Conservation (phyloP, 2,329 filamentous ascomycete species). For the Aureobasidium sp. region DNA sequence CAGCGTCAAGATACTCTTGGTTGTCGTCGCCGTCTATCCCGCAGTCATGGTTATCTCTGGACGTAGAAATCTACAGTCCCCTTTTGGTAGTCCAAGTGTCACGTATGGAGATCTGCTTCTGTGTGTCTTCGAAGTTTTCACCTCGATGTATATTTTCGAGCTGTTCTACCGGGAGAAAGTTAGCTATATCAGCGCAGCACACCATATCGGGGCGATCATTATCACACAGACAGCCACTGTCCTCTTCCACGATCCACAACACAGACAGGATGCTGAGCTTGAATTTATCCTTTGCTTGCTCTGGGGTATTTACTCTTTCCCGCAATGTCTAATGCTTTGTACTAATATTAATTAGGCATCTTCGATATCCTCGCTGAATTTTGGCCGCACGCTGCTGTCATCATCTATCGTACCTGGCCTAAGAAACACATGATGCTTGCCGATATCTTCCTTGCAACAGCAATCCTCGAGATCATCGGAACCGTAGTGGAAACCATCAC, state of each 20-base stretch:
- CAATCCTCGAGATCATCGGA: slow-evolving; percentile 32
- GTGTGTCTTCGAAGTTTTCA: slow-evolving; percentile 35
- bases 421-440: slow-evolving; percentile 33
- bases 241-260: slow-evolving; percentile 26
- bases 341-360: slow-evolving; percentile 27
- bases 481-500: slow-evolving; percentile 37
- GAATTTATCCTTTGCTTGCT: slow-evolving; percentile 34
- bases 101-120: slow-evolving; percentile 37
- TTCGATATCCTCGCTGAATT: slow-evolving; percentile 43
- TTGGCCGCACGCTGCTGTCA: slow-evolving; percentile 40
- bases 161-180: slow-evolving; percentile 37
- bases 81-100: slow-evolving; percentile 22
- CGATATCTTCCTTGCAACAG: slow-evolving; percentile 33
- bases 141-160: slow-evolving; percentile 43
- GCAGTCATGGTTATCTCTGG: slow-evolving; percentile 35
- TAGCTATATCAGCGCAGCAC: slow-evolving; percentile 35
- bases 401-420: slow-evolving; percentile 38
- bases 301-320: slow-evolving; percentile 30
- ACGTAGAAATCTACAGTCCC: neutral
- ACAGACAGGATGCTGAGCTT: slow-evolving; percentile 29
- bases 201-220: slow-evolving; percentile 36
- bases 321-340: too few relatives aligned
- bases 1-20: slow-evolving; percentile 34
- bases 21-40: slow-evolving; percentile 36
- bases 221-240: slow-evolving; percentile 39